Conservation (phyloP, 2,329 filamentous ascomycete species). For the Diaporthe eres region DNA sequence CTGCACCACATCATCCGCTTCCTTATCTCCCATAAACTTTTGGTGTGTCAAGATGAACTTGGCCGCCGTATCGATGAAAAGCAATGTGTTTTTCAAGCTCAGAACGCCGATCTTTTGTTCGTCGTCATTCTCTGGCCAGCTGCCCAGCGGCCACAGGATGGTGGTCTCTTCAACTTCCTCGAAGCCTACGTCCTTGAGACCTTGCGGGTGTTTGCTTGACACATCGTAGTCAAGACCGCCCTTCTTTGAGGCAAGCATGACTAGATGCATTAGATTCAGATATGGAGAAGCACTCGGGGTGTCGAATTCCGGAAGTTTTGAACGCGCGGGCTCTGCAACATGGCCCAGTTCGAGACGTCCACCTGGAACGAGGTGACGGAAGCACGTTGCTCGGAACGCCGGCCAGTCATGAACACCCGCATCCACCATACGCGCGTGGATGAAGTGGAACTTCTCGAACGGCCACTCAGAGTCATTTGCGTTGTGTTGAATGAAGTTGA, state of each 20-base stretch:
- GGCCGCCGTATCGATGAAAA: not conserved
- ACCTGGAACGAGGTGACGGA: not conserved
- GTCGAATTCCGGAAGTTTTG: not conserved
- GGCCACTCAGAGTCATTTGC: not conserved
- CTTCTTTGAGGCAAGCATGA: not conserved
- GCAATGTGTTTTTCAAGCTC: not conserved
- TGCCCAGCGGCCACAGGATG: not conserved
- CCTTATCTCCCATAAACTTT: not conserved
- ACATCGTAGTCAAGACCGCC: constrained; percentile 1
- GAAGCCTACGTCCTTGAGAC: not conserved
- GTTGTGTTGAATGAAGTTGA: not conserved
- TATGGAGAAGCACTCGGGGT: not conserved
- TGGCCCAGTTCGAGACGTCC: not conserved
- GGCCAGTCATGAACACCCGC: not conserved
- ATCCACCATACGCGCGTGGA: not conserved
- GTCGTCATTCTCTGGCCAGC: not conserved
- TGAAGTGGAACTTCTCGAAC: not conserved
- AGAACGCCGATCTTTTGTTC: not conserved
- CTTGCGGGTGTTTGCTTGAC: not conserved
- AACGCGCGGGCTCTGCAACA: not conserved
- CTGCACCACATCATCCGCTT: not conserved
- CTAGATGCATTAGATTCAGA: not conserved
- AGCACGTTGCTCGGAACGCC: not conserved
- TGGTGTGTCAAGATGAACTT: not conserved
- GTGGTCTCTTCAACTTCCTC: not conserved